Conservation (phyloP, 2,329 filamentous ascomycete species). For the Penicillium sp. region DNA sequence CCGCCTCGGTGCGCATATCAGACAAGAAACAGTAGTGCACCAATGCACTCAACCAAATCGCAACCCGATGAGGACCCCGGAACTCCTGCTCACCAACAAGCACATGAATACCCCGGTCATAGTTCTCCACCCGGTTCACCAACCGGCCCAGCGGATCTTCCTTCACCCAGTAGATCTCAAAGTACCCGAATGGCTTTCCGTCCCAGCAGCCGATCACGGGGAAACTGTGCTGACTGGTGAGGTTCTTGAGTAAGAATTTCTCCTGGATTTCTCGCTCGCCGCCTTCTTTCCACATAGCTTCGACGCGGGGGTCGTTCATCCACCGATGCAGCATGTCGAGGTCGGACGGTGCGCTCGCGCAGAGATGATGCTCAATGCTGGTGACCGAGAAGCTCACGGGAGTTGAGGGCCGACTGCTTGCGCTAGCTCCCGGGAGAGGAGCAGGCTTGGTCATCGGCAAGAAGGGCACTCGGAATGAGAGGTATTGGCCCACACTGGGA, state of each 20-base stretch:
- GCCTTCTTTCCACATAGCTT: slow-evolving; percentile 77
- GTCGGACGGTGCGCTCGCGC: slow-evolving; percentile 52
- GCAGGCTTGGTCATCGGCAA: slow-evolving; percentile 52
- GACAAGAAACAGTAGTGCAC: slow-evolving; percentile 82
- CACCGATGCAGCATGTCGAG: slow-evolving; percentile 75
- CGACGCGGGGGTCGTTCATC: slow-evolving; percentile 84
- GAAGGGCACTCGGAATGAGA: slow-evolving; percentile 82
- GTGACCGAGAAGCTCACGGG: slow-evolving; percentile 35
- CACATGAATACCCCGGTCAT: slow-evolving; percentile 85
- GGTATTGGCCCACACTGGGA: slow-evolving; percentile 76
- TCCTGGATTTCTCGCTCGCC: slow-evolving; percentile 60
- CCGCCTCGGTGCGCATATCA: slow-evolving; percentile 77
- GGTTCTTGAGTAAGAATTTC: slow-evolving; percentile 65
- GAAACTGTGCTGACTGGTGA: slow-evolving; percentile 75
- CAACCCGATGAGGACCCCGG: slow-evolving; percentile 73
- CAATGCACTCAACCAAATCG: slow-evolving; percentile 78
- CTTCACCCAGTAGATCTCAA: slow-evolving; percentile 98
- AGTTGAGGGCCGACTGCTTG: slow-evolving; percentile 31
- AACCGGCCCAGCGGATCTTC: slow-evolving; percentile 78
- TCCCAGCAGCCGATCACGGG: slow-evolving; percentile 94
- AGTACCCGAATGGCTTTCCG: slow-evolving; percentile 92
- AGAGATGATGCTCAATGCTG: slow-evolving; percentile 47
- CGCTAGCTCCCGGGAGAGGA: slow-evolving; percentile 47
- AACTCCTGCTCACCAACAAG: slow-evolving; percentile 92
- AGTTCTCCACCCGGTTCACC: slow-evolving; percentile 69